Evolutionary conservation across 768 basidiomycete genomes (phyloP).

Genomic region (Chiua virens): DNA sequence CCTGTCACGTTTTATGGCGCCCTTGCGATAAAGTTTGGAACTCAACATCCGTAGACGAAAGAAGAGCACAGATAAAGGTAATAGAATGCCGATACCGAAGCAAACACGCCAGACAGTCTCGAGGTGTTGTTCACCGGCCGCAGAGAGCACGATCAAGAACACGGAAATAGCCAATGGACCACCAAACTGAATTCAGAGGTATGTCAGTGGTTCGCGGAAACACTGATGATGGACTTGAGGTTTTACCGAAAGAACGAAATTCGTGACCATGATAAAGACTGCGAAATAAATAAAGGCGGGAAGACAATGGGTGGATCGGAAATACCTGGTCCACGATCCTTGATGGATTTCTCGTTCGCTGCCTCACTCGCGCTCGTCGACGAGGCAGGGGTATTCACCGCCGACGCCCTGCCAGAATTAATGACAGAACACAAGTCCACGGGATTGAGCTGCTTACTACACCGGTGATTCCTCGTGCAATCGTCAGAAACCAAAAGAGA

Average conservation of each 20-base stretch:
- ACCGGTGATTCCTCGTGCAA: slow-evolving; percentile 71
- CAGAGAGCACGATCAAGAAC: slow-evolving; percentile 68
- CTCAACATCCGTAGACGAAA: slow-evolving; percentile 76
- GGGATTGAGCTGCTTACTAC: slow-evolving; percentile 40
- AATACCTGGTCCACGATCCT: slow-evolving; percentile 58
- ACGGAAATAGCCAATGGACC: slow-evolving; percentile 65
- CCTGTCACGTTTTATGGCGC: slow-evolving; percentile 60
- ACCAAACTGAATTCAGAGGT: slow-evolving; percentile 47
- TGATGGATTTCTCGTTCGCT: slow-evolving; percentile 66
- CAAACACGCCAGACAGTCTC: slow-evolving; percentile 67
- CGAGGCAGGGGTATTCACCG: slow-evolving; percentile 76
- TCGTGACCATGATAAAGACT: slow-evolving; percentile 78
- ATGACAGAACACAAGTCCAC: background rate
- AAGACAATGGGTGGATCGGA: slow-evolving; percentile 3
- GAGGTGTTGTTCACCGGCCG: slow-evolving; percentile 60
- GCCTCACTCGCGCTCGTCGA: slow-evolving; percentile 70
- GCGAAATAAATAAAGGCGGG: slow-evolving; percentile 1
- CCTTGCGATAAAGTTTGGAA: slow-evolving; percentile 58
- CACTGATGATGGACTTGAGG: background rate
- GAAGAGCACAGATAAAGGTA: slow-evolving; percentile 67
- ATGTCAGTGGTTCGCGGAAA: background rate
- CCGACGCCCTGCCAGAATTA: slow-evolving; percentile 55
- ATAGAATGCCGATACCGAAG: slow-evolving; percentile 61
- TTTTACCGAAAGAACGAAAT: slow-evolving; percentile 63
- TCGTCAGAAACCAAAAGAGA: slow-evolving; percentile 73